A percentile compares a stretch with the other conserved stretches of the same genome.
Conservation (phyloP, 83 land plant species). For the Diphasiastrum complanatum region DNA sequence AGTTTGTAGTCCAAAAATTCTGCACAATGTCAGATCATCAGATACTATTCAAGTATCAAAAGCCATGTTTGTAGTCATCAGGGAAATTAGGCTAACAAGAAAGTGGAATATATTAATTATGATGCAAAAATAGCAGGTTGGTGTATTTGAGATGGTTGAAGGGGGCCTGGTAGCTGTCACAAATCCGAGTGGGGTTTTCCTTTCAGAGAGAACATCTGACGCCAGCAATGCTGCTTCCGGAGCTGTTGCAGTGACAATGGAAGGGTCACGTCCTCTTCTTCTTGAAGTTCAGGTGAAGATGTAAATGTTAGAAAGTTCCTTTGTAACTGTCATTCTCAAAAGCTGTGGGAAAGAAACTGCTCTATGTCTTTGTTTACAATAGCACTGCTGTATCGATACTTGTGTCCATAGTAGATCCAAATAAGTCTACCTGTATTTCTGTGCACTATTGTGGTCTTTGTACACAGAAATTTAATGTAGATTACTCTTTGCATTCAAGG, state of each 20-base stretch:
- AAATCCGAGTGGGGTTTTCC: constrained; percentile 77
- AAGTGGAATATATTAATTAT: neutral
- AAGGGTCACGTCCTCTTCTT: constrained; percentile 75
- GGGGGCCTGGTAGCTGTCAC: constrained; percentile 59
- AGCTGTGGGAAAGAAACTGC: too few species aligned
- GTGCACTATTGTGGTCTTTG: neutral
- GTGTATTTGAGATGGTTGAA: constrained; percentile 84
- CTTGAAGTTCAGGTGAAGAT: constrained; percentile 75
- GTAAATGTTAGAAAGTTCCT: neutral
- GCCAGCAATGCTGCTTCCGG: constrained; percentile 57
- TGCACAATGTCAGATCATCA: too few species aligned
- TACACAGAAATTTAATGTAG: too few species aligned
- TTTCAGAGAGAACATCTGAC: constrained; percentile 41
- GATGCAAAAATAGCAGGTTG: constrained; percentile 49
- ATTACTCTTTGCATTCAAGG: too few species aligned
- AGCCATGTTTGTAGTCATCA: too few species aligned
- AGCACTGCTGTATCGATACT: too few species aligned
- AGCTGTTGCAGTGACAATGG: constrained; percentile 78
- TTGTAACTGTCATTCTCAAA: too few species aligned
- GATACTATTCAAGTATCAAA: too few species aligned
- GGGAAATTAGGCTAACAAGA: too few species aligned
- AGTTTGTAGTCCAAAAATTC: too few species aligned
- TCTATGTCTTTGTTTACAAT: too few species aligned
- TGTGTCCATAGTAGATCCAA: too few species aligned
- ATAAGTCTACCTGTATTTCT: neutral